Base-by-base conservation (phyloP, 2,329 filamentous ascomycete genomes). In the Penicillium sp. region DNA sequence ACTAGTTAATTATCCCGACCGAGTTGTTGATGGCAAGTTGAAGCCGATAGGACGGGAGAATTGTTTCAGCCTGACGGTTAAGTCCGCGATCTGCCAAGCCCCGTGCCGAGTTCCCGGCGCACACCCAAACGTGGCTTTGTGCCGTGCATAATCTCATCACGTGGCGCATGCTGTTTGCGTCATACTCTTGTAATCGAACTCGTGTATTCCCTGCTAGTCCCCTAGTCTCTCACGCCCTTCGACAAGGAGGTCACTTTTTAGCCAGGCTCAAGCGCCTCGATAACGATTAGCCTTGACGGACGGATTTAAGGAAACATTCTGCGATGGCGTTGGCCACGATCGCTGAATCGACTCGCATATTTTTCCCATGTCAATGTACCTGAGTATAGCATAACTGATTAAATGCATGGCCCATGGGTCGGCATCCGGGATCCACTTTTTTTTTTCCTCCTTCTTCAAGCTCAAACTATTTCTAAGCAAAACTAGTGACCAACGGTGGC, bases 31-130 rank as follows among this genome's bases (percentile, higher is more conserved):
- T 12, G 47, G 28, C n/a, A 26, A 28, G 28, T 28, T 28, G 28
- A 28, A 28, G 44, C 26, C 28, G 12, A 37, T 37, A 5, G 35
- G 22, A 24, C 35, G 9, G 17, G 37, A 54, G 13, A 7, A 37
- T 40, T 28, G 22, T 53, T 35, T 15, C 38, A 26, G 56, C 47
- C 58, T 61, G 60, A 56, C n/a, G 13, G 15, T 22, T 24, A 54
- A 55, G 40, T 58, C 26, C 56, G 19, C 2, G 7, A 9, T 9
- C 24, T 17, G n/a, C 45, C 62, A 61, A 65, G 12, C 26, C 45
- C n/a, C 17, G 45, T 69, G 68, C 68, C 68, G 68, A 42, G 37
- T 67, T 67, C 38, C 68, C 68, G 68, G 53, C 24, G 53, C 57
- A 60, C 55, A 60, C 30, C 22, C 53, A 61, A 61, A 62, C 61